phyloP scores from a whole-genome alignment of 768 basidiomycete species.

The Saitozyma podzolica region DNA sequence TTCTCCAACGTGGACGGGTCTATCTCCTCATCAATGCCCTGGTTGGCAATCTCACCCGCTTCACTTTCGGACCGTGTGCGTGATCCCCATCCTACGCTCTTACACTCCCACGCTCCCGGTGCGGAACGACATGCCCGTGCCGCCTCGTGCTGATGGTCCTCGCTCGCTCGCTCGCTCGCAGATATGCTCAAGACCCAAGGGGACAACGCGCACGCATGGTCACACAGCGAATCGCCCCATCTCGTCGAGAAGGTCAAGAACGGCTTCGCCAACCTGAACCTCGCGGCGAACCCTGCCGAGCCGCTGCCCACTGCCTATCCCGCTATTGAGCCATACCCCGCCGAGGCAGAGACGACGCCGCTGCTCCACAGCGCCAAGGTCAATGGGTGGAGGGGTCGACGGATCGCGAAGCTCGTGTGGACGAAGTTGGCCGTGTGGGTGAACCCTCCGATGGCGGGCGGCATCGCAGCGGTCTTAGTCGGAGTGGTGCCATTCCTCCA shows the following conservation, averaged over 20 bases:
- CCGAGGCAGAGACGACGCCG: conserved; percentile 34
- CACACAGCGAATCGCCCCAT: conserved; percentile 31
- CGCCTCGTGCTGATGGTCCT: no score
- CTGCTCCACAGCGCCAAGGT: conserved; percentile 29
- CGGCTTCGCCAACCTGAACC: conserved; percentile 9
- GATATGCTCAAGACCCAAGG: no score
- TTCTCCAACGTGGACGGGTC: conserved; percentile 41
- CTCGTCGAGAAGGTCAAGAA: conserved; percentile 10
- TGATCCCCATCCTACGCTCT: neutral
- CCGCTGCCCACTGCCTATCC: conserved; percentile 24
- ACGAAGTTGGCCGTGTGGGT: conserved; percentile 23
- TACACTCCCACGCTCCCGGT: no score
- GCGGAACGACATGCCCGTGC: no score
- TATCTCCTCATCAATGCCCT: conserved; percentile 51
- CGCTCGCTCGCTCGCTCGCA: no score
- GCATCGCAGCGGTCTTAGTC: conserved; percentile 38
- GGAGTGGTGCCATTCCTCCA: conserved; percentile 44
- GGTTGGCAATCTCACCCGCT: conserved; percentile 48
- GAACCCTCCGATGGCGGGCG: conserved; percentile 51
- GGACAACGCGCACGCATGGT: conserved; percentile 9
- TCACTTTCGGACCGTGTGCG: conserved; percentile 42
- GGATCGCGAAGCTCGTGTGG: conserved; percentile 8
- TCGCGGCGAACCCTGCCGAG: conserved; percentile 6
- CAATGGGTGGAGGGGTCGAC: conserved; percentile 18
- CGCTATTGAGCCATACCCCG: conserved; percentile 30